Evolutionary conservation across 176 grass and related monocot species (phyloP), one percentile per base, ranked within the genome.

Genomic region (Oryza glaberrima): DNA sequence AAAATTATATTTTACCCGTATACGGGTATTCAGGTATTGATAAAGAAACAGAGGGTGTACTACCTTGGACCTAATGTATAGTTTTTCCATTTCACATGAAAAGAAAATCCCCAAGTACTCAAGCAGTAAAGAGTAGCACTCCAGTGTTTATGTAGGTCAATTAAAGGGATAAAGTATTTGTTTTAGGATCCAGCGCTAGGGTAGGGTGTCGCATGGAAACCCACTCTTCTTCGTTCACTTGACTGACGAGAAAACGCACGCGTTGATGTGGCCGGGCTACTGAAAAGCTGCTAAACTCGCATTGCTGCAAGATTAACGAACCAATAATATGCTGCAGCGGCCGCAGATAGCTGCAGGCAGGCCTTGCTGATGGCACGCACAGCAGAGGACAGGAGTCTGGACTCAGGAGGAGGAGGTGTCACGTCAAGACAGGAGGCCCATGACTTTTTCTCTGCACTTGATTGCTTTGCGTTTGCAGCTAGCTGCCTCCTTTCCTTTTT

Each of bases 291-390:
- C 26, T 65, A 17, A 82, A 23, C 38, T 70, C 73, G 80, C 58
- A 63, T 69, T 17, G 47, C 86, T 88, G 86, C 66, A 20, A 70
- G 86, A 76, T 88, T 88, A 88, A 88, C 86, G 86, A 88, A 82
- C 80, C 86, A 83, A 88, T 82, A 82, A 88, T 88, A 71, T 34
- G 72, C 41, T 10, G 51, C 86, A 88, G 79, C 44, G 48, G n/a
- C 48, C 16, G 86, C 67, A 52, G 40, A 58, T n/a, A n/a, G 54
- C 65, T 81, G 65, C 35, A 35, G 11, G 65, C 20, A 12, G 11
- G 5, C 44, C 34, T 5, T 10, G 38, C n/a, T 66, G n/a, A 34
- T 45, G 22, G 79, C 45, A 69, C 1, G 34, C 76, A 65, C 10
- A 43, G 63, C 34, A 11, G 63, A 14, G 43, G 40, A 41, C 40